These are phyloP conservation scores for Monascus purpureus DNA, from an alignment of 495 filamentous ascomycete genomes.

Conservation along the genomic window DNA sequence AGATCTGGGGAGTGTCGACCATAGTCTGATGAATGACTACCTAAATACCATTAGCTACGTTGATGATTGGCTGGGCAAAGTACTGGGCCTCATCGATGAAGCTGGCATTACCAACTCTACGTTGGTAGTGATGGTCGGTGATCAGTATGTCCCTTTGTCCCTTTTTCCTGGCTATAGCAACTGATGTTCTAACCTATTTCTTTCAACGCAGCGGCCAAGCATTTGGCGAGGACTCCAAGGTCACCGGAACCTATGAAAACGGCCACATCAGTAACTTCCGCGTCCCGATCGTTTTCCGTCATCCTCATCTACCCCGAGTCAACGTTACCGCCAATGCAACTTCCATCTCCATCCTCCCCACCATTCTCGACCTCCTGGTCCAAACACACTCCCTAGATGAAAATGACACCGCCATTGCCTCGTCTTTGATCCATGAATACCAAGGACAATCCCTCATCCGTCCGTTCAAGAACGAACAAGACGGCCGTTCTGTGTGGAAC, in stretches of 20 bases:
- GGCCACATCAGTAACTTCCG: slow-evolving; percentile 31
- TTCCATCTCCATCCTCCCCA: slow-evolving; percentile 28
- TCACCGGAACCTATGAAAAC: slow-evolving; percentile 30
- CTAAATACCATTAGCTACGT: slow-evolving; percentile 28
- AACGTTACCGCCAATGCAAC: slow-evolving; percentile 27
- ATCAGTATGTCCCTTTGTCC: slow-evolving; percentile 15
- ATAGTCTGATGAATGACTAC: slow-evolving; percentile 24
- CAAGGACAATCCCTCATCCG: slow-evolving; percentile 23
- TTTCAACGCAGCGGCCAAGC: slow-evolving; percentile 14
- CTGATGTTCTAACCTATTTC: neutral
- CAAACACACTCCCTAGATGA: slow-evolving; percentile 23
- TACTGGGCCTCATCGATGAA: slow-evolving; percentile 15
- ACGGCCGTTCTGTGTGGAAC: slow-evolving; percentile 15
- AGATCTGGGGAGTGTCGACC: slow-evolving; percentile 12
- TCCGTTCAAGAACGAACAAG: slow-evolving; percentile 6
- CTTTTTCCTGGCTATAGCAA: neutral
- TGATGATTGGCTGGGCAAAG: slow-evolving; percentile 16
- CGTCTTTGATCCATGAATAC: slow-evolving; percentile 21
- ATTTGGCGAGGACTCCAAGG: slow-evolving; percentile 23
- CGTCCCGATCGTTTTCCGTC: slow-evolving; percentile 30
- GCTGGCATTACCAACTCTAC: slow-evolving; percentile 12
- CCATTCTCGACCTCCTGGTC: slow-evolving; percentile 31
- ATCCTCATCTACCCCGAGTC: slow-evolving; percentile 27
- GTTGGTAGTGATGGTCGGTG: slow-evolving; percentile 22
- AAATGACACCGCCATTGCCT: slow-evolving; percentile 19